Conservation (phyloP, 108 stramenopile species). For the Nitzschia sp. region DNA sequence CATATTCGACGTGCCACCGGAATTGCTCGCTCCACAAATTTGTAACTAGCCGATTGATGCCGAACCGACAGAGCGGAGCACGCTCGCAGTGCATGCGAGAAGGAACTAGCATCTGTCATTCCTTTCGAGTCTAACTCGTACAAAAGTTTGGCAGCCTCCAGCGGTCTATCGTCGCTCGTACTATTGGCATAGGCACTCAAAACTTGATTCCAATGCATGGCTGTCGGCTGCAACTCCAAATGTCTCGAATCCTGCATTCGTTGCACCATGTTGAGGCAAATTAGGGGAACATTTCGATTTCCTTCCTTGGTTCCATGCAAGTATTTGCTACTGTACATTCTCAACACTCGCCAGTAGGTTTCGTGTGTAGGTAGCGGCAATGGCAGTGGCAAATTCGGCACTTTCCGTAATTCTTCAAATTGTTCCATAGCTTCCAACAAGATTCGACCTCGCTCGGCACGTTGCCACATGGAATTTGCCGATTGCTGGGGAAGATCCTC, state of each 20-base stretch:
- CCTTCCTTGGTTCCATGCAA: neutral
- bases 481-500: conserved; percentile 9
- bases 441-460: conserved; percentile 25
- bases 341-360: conserved; percentile 27
- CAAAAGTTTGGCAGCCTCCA: conserved; percentile 24
- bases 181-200: conserved; percentile 27
- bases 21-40: conserved; percentile 13
- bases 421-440: conserved; percentile 33
- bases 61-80: conserved; percentile 14
- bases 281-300: neutral
- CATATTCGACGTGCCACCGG: conserved; percentile 27
- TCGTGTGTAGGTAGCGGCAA: conserved; percentile 29
- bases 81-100: conserved; percentile 31
- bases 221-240: conserved; percentile 9
- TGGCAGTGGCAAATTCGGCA: neutral
- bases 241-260: conserved; percentile 17
- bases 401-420: conserved; percentile 1
- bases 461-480: conserved; percentile 27
- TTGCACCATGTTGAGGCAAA: conserved; percentile 19
- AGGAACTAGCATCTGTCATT: conserved; percentile 34
- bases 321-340: conserved; percentile 23
- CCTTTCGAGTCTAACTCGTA: conserved; percentile 21
- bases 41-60: conserved; percentile 2
- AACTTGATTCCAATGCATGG: conserved; percentile 42
- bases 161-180: conserved; percentile 9